Conservation (phyloP, 1,139 yeast species). For the Wickerhamomyces sp. region DNA sequence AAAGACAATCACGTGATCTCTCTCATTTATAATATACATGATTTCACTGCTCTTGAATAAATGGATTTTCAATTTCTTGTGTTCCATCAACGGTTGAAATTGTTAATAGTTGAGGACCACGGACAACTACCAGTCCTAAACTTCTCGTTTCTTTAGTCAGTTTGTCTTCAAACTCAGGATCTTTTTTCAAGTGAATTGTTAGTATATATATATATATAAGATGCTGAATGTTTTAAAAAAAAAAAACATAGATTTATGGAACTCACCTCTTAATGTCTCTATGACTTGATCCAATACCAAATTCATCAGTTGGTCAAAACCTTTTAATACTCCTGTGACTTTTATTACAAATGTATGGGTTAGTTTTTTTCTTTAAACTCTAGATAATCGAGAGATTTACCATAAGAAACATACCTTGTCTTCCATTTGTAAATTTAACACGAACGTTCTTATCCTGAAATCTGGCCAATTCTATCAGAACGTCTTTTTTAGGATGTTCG, state of each 20-base stretch:
- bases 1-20: not conserved
- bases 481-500: slow-evolving; percentile 77
- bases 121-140: slow-evolving; percentile 74
- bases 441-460: slow-evolving; percentile 70
- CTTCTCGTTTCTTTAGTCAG: slow-evolving; percentile 50
- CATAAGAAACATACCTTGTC: slow-evolving; percentile 37
- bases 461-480: slow-evolving; percentile 76
- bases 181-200: slow-evolving; percentile 29
- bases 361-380: no score
- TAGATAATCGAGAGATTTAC: no score
- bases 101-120: slow-evolving; percentile 80
- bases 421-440: slow-evolving; percentile 85
- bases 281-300: slow-evolving; percentile 81
- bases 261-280: slow-evolving; percentile 58
- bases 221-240: not conserved
- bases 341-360: slow-evolving; percentile 19
- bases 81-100: slow-evolving; percentile 84
- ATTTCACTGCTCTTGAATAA: slow-evolving; percentile 7
- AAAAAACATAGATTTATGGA: not conserved
- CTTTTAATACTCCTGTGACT: slow-evolving; percentile 74
- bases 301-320: slow-evolving; percentile 91
- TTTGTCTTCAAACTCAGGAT: slow-evolving; percentile 55
- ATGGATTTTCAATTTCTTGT: slow-evolving; percentile 73
- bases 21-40: no score
- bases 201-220: slow-evolving; percentile 22